A percentile compares a stretch with the other conserved stretches of the same genome.
Conservation (phyloP, 2,329 filamentous ascomycete species). For the Hortaea werneckii region DNA sequence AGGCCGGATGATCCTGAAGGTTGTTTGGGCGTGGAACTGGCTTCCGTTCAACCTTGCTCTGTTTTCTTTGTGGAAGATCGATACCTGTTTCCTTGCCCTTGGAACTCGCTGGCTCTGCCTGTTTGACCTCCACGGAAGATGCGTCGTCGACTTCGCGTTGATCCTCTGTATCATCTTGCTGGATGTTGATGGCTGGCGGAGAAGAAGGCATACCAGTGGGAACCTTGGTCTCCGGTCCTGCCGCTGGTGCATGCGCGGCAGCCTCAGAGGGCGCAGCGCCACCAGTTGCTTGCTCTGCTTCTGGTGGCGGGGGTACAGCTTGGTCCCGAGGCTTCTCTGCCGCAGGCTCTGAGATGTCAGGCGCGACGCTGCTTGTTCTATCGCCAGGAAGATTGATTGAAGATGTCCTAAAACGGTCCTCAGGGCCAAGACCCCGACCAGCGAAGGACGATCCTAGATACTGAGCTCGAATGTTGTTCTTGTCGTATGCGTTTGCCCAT, state of each 20-base stretch:
- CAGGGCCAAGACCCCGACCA: conserved; percentile 36
- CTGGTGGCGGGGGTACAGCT: conserved; percentile 34
- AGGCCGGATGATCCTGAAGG: conserved; percentile 33
- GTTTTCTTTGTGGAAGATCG: conserved; percentile 9
- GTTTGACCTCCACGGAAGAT: conserved; percentile 2
- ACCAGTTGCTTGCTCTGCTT: conserved; percentile 10
- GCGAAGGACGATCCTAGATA: conserved; percentile 67
- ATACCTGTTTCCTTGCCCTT: conserved; percentile 15
- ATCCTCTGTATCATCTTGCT: conserved; percentile 4
- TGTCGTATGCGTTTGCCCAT: conserved; percentile 93
- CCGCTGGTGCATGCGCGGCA: background rate
- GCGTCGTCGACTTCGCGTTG: conserved; percentile 4
- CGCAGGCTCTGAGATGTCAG: background rate
- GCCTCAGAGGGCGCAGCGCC: background rate
- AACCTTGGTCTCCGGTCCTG: background rate
- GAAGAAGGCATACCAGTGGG: conserved; percentile 5
- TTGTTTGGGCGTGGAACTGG: conserved; percentile 16
- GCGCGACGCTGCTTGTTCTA: conserved; percentile 4
- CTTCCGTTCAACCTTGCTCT: conserved; percentile 21
- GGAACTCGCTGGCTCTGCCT: conserved; percentile 3
- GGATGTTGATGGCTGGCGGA: conserved; percentile 5
- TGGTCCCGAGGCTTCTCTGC: conserved; percentile 8
- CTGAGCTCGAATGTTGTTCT: conserved; percentile 72
- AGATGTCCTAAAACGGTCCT: conserved; percentile 17
- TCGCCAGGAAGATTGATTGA: conserved; percentile 19